phyloP scores from a whole-genome alignment of 352 stramenopile genomes.

The Phytophthora vignae region DNA sequence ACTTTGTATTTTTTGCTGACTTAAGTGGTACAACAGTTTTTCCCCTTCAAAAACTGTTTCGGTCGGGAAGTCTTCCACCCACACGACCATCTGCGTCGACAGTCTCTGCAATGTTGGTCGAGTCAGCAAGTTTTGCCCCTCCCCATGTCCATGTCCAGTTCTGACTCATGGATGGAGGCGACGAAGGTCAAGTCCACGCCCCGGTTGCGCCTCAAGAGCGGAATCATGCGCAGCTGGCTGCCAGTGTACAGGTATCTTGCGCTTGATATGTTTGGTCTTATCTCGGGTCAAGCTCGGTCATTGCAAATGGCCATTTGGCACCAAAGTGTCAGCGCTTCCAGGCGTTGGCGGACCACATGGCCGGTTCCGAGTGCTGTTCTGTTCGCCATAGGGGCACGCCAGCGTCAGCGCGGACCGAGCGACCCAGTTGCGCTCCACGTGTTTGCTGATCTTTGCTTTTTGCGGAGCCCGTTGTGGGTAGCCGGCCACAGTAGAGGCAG shows the following conservation, averaged over 20 bases:
- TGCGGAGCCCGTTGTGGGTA: constrained; percentile 4
- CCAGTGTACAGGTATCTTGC: not conserved
- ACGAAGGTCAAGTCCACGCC: not conserved
- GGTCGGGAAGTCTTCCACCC: no score
- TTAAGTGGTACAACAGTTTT: no score
- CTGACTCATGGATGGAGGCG: constrained; percentile 10
- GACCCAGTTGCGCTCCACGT: constrained; percentile 11
- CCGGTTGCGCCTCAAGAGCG: not conserved
- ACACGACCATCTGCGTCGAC: constrained; percentile 2
- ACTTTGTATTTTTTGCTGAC: no score
- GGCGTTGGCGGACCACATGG: constrained; percentile 23
- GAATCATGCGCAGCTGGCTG: constrained; percentile 10
- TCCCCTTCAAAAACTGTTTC: no score
- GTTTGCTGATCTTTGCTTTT: constrained; percentile 13
- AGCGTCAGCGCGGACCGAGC: not conserved
- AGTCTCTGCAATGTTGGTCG: not conserved
- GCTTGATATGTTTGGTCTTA: constrained; percentile 12
- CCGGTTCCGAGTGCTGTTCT: constrained; percentile 28
- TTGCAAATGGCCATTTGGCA: constrained; percentile 15
- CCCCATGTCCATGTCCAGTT: constrained; percentile 11
- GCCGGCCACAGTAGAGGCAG: constrained; percentile 15
- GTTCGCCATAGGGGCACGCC: constrained; percentile 21
- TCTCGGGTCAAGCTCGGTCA: not conserved
- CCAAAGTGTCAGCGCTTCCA: constrained; percentile 19
- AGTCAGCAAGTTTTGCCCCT: not conserved